These are phyloP conservation scores for Phytophthora sp. DNA, from an alignment of 352 stramenopile genomes.

Conservation along the genomic window DNA sequence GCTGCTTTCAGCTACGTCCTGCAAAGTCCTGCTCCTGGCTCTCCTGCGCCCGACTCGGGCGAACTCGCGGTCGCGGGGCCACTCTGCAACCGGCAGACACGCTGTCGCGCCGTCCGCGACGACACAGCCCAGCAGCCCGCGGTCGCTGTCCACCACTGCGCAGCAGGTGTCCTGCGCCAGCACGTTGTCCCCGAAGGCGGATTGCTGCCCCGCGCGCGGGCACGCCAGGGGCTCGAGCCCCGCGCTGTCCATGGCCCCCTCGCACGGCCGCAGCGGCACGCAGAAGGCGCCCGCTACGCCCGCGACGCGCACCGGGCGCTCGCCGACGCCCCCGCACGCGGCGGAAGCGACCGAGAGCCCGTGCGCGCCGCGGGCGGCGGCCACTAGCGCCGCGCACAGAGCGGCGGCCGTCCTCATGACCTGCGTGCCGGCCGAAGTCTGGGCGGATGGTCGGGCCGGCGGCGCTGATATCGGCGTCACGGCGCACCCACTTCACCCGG, in stretches of 20 bases:
- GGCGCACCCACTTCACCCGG: not conserved
- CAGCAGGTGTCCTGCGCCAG: conserved; percentile 53
- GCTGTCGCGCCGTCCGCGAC: conserved; percentile 11
- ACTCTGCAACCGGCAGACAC: conserved; percentile 38
- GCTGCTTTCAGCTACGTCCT: conserved; percentile 13
- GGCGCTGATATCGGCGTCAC: not conserved
- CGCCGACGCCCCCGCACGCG: conserved; percentile 5
- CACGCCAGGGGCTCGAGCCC: conserved; percentile 33
- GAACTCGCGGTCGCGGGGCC: conserved; percentile 6
- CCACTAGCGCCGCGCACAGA: conserved; percentile 16
- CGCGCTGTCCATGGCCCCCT: conserved; percentile 15
- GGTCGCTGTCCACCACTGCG: conserved; percentile 31
- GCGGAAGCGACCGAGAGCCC: conserved; percentile 14
- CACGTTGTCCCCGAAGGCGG: conserved; percentile 14
- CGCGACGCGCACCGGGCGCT: conserved; percentile 36
- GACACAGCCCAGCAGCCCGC: conserved; percentile 43
- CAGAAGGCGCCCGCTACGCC: conserved; percentile 48
- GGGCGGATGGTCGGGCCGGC: too few species aligned
- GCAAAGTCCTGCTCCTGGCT: conserved; percentile 13
- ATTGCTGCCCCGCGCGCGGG: conserved; percentile 33
- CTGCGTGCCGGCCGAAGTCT: not conserved
- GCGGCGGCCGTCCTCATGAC: conserved; percentile 26
- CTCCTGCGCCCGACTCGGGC: conserved; percentile 8
- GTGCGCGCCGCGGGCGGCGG: not conserved
- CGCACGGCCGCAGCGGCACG: conserved; percentile 38